Conservation (phyloP, 192 early-diverging fungal genomes). For the Coemansia asiatica region DNA sequence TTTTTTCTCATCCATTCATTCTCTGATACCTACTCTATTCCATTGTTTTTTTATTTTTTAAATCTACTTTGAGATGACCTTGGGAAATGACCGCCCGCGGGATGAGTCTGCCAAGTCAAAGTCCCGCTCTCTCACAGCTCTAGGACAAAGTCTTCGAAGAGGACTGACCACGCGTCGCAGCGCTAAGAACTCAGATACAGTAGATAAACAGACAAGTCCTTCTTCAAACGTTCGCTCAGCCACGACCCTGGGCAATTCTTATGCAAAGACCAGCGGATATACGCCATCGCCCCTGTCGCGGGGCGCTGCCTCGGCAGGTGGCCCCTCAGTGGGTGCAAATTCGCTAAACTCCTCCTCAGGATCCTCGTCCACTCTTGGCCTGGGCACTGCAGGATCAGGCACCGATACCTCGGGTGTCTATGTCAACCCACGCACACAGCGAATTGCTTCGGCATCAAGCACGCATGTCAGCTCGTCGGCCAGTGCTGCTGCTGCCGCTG, state of each 20-base stretch:
- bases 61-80: slow-evolving; percentile 26
- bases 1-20: background rate
- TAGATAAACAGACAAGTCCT: background rate
- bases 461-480: slow-evolving; percentile 10
- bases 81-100: slow-evolving; percentile 50
- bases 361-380: background rate
- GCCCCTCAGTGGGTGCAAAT: background rate
- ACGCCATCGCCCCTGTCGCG: slow-evolving; percentile 48
- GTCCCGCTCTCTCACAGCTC: slow-evolving; percentile 36
- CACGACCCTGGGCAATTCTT: background rate
- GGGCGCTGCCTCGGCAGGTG: slow-evolving; percentile 10
- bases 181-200: slow-evolving; percentile 7
- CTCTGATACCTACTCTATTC: slow-evolving; percentile 1
- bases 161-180: slow-evolving; percentile 40
- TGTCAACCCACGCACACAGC: slow-evolving; percentile 36
- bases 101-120: slow-evolving; percentile 53
- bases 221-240: background rate
- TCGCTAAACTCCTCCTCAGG: background rate
- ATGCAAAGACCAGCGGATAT: slow-evolving; percentile 20
- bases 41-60: background rate
- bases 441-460: slow-evolving; percentile 49
- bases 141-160: slow-evolving; percentile 50
- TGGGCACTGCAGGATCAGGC: background rate
- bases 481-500: slow-evolving; percentile 13
- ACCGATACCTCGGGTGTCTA: slow-evolving; percentile 18